These are phyloP conservation scores for Rhamnella rubrinervis DNA, from an alignment of 331 rosid genomes.

Conservation along the genomic window DNA sequence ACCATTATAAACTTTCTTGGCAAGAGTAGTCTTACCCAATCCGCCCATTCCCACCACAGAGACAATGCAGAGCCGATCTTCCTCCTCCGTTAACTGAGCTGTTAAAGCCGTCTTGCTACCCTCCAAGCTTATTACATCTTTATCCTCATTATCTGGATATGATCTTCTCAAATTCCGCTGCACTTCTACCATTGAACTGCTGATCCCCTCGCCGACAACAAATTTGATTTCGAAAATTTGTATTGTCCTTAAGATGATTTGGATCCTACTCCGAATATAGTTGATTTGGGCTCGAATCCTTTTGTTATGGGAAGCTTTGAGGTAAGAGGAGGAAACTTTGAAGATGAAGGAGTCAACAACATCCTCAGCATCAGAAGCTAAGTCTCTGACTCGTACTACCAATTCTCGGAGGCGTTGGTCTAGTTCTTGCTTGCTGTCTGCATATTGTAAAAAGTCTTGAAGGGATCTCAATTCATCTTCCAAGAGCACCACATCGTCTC, in stretches of 20 bases:
- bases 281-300: background rate
- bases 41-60: conserved; percentile 17
- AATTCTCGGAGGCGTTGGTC: conserved; percentile 2
- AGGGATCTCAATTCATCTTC: background rate
- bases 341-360: conserved; percentile 2
- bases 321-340: background rate
- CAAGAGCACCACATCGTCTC: conserved; percentile 2
- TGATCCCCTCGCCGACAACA: background rate
- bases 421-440: background rate
- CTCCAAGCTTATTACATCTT: background rate
- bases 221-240: background rate
- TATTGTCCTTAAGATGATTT: background rate
- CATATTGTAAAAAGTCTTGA: background rate
- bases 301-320: background rate
- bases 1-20: conserved; percentile 5
- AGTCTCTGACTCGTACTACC: conserved; percentile 1
- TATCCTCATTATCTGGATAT: conserved; percentile 9
- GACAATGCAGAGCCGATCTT: background rate
- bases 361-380: conserved; percentile 22
- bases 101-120: background rate
- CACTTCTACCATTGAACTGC: background rate
- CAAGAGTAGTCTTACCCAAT: conserved; percentile 20
- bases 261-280: background rate
- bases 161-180: conserved; percentile 1
- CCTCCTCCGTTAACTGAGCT: conserved; percentile 1